A percentile compares a stretch with the other conserved stretches of the same genome.
These are phyloP conservation scores for Trichosporon coremiiforme DNA, from an alignment of 1,284 basidiomycete genomes.

Conservation along the genomic window DNA sequence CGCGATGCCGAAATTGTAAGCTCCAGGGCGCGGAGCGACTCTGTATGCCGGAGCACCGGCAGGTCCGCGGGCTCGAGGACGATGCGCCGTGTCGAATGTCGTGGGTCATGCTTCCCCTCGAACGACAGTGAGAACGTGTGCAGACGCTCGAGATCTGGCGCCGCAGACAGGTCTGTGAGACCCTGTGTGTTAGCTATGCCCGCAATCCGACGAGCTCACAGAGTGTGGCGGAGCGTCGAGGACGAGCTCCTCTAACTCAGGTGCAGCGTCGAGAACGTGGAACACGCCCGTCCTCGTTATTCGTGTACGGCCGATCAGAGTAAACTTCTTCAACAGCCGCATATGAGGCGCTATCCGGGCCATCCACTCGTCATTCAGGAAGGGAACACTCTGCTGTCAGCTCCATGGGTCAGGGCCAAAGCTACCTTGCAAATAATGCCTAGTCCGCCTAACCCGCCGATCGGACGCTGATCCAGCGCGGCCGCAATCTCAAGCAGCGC, in stretches of 20 bases:
- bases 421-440: constrained; percentile 48
- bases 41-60: constrained; percentile 35
- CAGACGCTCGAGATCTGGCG: constrained; percentile 35
- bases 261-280: constrained; percentile 37
- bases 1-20: constrained; percentile 40
- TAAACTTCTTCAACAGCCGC: constrained; percentile 38
- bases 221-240: constrained; percentile 48
- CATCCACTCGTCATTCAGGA: constrained; percentile 46
- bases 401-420: constrained; percentile 18
- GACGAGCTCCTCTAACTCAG: constrained; percentile 43
- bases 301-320: constrained; percentile 47
- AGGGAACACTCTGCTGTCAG: constrained; percentile 21
- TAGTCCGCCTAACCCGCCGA: constrained; percentile 42
- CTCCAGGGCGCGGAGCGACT: constrained; percentile 38
- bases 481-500: constrained; percentile 35
- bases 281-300: constrained; percentile 45
- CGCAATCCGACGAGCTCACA: constrained; percentile 30
- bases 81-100: constrained; percentile 22
- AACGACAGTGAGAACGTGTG: constrained; percentile 44
- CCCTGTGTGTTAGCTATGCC: constrained; percentile 29
- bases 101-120: constrained; percentile 16
- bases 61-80: constrained; percentile 35
- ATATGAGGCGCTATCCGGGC: constrained; percentile 40
- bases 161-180: constrained; percentile 37
- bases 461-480: constrained; percentile 31